Evolutionary conservation across 768 basidiomycete genomes (phyloP), one percentile per base, ranked within the genome.

Genomic region (Scleroderma citrinum): DNA sequence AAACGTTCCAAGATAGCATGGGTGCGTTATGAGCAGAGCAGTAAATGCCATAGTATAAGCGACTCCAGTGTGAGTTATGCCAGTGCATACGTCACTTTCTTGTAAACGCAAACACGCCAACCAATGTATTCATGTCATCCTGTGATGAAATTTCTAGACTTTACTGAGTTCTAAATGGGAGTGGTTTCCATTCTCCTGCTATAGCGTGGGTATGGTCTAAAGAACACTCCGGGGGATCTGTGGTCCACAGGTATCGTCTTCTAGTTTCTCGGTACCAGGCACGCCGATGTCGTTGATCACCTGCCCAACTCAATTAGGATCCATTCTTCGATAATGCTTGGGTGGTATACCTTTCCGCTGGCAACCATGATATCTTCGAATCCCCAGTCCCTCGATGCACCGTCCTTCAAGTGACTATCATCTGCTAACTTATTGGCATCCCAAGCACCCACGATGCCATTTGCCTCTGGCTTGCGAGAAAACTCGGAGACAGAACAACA

Each of bases 31-130:
- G 92, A 90, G 63, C 95, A 98, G 69, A 98, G 93, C 62, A 87
- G 82, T 60, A 72, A 76, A 48, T 92, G 89, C 60, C 55, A 71
- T 55, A 79, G 68, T 16, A 60, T 87, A 47, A 68, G 73, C 41
- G 90, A 93, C 65, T 90, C 87, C 30, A 97, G 95, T 61, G 96
- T 99, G 19, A 95, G 92, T 67, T 99, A 99, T 62, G 94, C 93
- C 7, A 95, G 93, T 63, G 96, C 85, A 26, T 92, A 83, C 69
- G 69, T 91, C 38, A 75, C 71, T 31, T 78, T 90, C 64, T 39
- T 42, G 38, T 68, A 61, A 38, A 50, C 35, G 21, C 52, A 44
- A 29, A 46, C 39, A 13, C 31, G 21, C 44, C 11, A 19, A 21
- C n/a, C 36, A 39, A 43, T 46, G 23, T 43, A 49, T 35, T 34